Evolutionary conservation across 768 basidiomycete species (phyloP).

Genomic region (Zangia roseola): DNA sequence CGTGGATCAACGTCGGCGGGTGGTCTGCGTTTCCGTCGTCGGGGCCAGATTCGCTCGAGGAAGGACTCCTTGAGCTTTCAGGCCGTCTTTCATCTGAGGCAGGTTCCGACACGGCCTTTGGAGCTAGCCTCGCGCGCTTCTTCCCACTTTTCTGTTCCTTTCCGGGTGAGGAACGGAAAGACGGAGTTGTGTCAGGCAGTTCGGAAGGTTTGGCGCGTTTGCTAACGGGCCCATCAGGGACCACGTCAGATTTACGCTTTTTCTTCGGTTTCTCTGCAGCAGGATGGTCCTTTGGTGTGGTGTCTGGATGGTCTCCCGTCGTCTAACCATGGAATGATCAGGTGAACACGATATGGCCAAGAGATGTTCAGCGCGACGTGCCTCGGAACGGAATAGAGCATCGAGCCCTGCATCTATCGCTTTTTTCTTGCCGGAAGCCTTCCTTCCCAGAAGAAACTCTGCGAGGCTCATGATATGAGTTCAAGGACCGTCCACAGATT

Average conservation of each 20-base stretch:
- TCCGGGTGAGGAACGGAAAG: constrained; percentile 16
- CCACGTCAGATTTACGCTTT: constrained; percentile 12
- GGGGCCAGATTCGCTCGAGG: constrained; percentile 28
- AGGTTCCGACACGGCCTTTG: neutral
- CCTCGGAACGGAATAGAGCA: constrained; percentile 56
- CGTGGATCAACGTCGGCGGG: constrained; percentile 55
- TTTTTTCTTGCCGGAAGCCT: constrained; percentile 35
- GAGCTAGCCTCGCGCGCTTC: constrained; percentile 4
- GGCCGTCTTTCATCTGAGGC: neutral
- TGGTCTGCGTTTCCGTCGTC: constrained; percentile 33
- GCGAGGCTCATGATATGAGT: constrained; percentile 69
- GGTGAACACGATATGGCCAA: constrained; percentile 13
- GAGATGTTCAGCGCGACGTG: constrained; percentile 27
- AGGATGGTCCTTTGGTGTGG: constrained; percentile 2
- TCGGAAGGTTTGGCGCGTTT: constrained; percentile 19
- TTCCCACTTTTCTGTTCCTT: constrained; percentile 14
- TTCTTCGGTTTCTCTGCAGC: constrained; percentile 5
- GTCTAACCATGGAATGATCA: constrained; percentile 10
- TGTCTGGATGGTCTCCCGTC: neutral
- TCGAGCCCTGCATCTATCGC: constrained; percentile 62
- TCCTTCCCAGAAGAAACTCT: constrained; percentile 45
- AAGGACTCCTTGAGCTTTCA: constrained; percentile 2
- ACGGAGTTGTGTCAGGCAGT: constrained; percentile 9
- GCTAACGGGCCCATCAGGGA: constrained; percentile 11
- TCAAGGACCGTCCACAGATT: too few species aligned